phyloP scores from a whole-genome alignment of 345 rosid species.

The Firmiana major region DNA sequence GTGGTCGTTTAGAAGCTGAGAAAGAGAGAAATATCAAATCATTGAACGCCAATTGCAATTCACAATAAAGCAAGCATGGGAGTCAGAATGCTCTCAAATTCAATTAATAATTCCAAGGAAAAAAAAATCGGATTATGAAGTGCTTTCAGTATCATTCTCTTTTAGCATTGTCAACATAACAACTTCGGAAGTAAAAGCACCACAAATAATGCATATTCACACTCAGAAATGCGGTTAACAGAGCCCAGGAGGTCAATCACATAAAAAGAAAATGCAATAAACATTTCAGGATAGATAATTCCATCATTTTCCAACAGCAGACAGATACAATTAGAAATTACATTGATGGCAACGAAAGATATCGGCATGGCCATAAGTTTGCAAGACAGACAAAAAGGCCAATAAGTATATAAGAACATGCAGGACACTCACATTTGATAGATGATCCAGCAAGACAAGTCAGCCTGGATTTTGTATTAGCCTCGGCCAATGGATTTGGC shows the following conservation, averaged over 20 bases:
- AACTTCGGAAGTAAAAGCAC: background rate
- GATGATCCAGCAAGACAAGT: constrained; percentile 91
- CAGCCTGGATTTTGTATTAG: constrained; percentile 75
- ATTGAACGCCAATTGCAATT: background rate
- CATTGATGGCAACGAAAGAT: background rate
- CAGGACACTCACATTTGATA: constrained; percentile 50
- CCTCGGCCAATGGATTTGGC: constrained; percentile 74
- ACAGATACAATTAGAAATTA: background rate
- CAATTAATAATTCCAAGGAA: background rate
- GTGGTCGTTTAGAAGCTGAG: constrained; percentile 31
- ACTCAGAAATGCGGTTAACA: background rate
- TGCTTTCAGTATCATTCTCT: background rate
- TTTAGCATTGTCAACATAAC: background rate
- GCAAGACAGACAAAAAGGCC: background rate
- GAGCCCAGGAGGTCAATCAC: background rate
- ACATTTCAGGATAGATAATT: background rate
- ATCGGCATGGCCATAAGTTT: background rate
- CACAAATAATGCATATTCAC: background rate
- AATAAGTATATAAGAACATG: background rate
- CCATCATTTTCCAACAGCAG: background rate
- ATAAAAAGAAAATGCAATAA: background rate
- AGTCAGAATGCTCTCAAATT: background rate
- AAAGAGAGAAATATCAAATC: background rate
- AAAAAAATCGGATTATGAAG: background rate
- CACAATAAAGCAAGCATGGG: background rate